Evolutionary conservation across 768 basidiomycete species (phyloP), one percentile per base, ranked within the genome.

Genomic region (Russula sp.): DNA sequence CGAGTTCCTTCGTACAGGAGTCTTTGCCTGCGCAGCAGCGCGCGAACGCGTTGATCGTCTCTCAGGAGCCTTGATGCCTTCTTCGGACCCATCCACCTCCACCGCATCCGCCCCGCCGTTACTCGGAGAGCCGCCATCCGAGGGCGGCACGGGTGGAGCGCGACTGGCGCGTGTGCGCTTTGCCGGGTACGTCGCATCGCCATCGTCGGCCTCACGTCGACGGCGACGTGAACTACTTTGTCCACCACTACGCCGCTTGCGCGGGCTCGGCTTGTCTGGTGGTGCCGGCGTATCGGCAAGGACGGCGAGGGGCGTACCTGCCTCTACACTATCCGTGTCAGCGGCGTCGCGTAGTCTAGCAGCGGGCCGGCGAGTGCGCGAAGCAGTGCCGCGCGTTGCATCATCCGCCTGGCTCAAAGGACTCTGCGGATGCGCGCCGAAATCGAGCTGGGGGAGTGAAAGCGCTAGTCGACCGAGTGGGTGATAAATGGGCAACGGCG

Each of bases 171-270:
- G 66, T 18, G 66, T 67, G 29, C 66, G 66, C 58, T 67, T 67
- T 11, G 66, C 66, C 22, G 66, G 66, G 49, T 65, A 67, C 16
- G 66, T 66, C 25, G 56, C 66, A 48, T 67, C 66, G 32, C 57
- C 64, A 6, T 67, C 66, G 56, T 67, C 66, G n/a, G 60, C 48
- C 47, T 67, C 66, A 51, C 66, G 66, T 22, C 66, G 57, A n/a
- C 61, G 65, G 11, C 66, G 66, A 41, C 61, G 65, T 29, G 65
- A 58, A 34, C 35, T 51, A 18, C 38, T 60, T 49, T 65, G 65
- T 48, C 63, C 65, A 4, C 45, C 56, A 50, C 38, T 55, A 10
- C 64, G 63, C 20, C 66, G 60, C 49, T 56, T 65, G 56, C 66
- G 66, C n/a, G 66, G 66, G 55, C 66, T 67, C 14, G 66, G 47